These are phyloP conservation scores for Cordyceps tenuipes DNA, from an alignment of 2,329 filamentous ascomycete species.

Conservation along the genomic window DNA sequence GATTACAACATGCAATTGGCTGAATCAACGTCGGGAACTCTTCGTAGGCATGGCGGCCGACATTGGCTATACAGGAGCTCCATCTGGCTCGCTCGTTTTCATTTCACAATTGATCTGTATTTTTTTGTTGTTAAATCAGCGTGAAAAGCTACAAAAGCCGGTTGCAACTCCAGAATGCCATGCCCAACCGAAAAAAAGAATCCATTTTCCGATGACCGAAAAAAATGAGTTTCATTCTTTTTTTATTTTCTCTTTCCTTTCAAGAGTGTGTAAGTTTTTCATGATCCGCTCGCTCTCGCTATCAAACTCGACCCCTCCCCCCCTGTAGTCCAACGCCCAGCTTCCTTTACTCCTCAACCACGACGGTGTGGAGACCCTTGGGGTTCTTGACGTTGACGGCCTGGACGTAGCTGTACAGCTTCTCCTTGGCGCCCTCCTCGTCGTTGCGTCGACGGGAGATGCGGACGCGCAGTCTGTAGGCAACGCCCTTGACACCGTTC, in stretches of 20 bases:
- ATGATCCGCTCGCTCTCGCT: slow-evolving; percentile 11
- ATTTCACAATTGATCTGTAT: slow-evolving; percentile 11
- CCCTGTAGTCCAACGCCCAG: not conserved
- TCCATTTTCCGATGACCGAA: slow-evolving; percentile 30
- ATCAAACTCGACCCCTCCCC: not conserved
- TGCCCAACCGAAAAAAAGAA: slow-evolving; percentile 29
- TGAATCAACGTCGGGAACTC: not conserved
- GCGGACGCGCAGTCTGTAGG: slow-evolving; percentile 93
- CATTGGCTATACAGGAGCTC: not conserved
- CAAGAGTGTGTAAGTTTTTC: slow-evolving; percentile 18
- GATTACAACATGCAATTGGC: not conserved
- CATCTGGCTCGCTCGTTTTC: not conserved
- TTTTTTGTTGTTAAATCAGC: slow-evolving; percentile 21
- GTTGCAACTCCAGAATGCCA: slow-evolving; percentile 40
- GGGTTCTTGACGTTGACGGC: slow-evolving; percentile 99
- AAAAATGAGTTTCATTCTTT: slow-evolving; percentile 12
- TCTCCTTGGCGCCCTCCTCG: slow-evolving; percentile 99
- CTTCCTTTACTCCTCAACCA: slow-evolving; percentile 56
- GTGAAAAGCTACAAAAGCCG: slow-evolving; percentile 36
- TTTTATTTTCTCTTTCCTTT: slow-evolving; percentile 3
- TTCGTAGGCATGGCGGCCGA: not conserved
- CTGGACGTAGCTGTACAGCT: slow-evolving; percentile 99
- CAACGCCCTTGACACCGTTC: slow-evolving; percentile 95
- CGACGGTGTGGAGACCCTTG: slow-evolving; percentile 90
- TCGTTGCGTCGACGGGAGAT: slow-evolving; percentile 99